These are phyloP conservation scores for Phragmites australis DNA, from an alignment of 176 grass and related monocot genomes.

Conservation along the genomic window DNA sequence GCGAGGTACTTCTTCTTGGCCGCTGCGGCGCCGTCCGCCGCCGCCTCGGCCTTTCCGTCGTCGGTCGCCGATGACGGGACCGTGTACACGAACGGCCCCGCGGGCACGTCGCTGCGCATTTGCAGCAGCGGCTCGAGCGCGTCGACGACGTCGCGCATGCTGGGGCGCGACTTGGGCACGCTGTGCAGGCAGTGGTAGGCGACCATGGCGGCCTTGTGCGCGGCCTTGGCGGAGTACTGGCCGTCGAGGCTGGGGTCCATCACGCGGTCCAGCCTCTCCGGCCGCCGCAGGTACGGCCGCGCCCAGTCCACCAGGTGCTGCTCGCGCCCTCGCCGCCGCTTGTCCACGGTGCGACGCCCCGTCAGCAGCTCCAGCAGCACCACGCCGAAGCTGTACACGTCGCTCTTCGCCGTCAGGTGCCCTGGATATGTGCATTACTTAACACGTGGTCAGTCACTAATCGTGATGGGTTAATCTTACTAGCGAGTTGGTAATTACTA, in stretches of 20 bases:
- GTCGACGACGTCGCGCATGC: conserved; percentile 62
- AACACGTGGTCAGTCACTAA: not conserved
- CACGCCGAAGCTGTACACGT: conserved; percentile 94
- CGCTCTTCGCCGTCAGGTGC: conserved; percentile 86
- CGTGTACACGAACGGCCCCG: conserved; percentile 47
- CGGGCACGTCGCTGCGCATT: conserved; percentile 31
- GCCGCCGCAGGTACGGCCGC: conserved; percentile 48
- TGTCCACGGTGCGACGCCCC: conserved; percentile 70
- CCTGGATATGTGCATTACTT: conserved; percentile 25
- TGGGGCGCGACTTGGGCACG: conserved; percentile 51
- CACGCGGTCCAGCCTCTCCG: conserved; percentile 52
- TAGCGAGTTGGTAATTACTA: not conserved
- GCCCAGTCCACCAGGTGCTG: conserved; percentile 60
- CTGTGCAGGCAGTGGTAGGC: conserved; percentile 56
- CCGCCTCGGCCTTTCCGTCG: not conserved
- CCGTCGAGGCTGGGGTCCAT: conserved; percentile 65
- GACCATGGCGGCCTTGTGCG: conserved; percentile 42
- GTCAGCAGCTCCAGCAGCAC: conserved; percentile 79
- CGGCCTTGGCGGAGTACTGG: conserved; percentile 48
- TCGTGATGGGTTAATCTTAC: not conserved
- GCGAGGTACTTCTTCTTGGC: conserved; percentile 12
- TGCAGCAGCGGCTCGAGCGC: conserved; percentile 55
- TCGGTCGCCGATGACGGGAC: not conserved
- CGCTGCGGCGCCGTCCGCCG: not conserved
- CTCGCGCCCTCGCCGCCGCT: conserved; percentile 51